Percentiles rank a stretch among this genome's conserved stretches.
Conservation (phyloP, 2,329 filamentous ascomycete genomes). For the Lachnellula arida region DNA sequence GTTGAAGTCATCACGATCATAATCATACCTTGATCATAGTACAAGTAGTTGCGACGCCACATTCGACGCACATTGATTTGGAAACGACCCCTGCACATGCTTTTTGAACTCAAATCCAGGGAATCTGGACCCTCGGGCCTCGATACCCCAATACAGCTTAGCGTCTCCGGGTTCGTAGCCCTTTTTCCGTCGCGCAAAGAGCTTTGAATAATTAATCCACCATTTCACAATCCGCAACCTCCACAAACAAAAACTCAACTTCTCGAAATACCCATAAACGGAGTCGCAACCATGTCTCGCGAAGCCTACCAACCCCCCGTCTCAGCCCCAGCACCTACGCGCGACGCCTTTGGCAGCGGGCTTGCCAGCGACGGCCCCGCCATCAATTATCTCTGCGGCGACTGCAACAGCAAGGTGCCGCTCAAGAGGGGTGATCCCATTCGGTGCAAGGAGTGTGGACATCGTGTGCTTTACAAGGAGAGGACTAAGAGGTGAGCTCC, state of each 20-base stretch:
- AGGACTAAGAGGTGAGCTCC: conserved; percentile 80
- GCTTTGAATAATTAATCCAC: neutral
- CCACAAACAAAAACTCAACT: too few species aligned
- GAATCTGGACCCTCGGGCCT: too few species aligned
- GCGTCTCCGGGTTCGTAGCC: too few species aligned
- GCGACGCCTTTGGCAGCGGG: conserved; percentile 33
- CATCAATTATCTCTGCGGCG: conserved; percentile 73
- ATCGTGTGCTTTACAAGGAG: conserved; percentile 96
- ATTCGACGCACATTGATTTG: too few species aligned
- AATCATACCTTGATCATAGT: too few species aligned
- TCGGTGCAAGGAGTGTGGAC: conserved; percentile 87
- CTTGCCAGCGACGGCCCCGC: conserved; percentile 43
- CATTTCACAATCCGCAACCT: neutral
- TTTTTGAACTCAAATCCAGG: too few species aligned
- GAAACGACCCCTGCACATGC: too few species aligned
- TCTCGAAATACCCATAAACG: neutral
- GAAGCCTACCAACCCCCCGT: conserved; percentile 75
- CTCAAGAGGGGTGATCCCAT: conserved; percentile 77
- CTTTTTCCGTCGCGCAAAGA: too few species aligned
- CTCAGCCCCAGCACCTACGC: conserved; percentile 35
- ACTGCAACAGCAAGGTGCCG: conserved; percentile 74
- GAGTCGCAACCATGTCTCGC: conserved; percentile 52
- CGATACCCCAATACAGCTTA: too few species aligned
- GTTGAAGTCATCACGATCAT: neutral
- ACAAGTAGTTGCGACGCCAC: neutral